Percentiles rank a stretch among this genome's conserved stretches.
These are phyloP conservation scores for Heliocybe sulcata DNA, from an alignment of 1,284 basidiomycete species.

Conservation along the genomic window DNA sequence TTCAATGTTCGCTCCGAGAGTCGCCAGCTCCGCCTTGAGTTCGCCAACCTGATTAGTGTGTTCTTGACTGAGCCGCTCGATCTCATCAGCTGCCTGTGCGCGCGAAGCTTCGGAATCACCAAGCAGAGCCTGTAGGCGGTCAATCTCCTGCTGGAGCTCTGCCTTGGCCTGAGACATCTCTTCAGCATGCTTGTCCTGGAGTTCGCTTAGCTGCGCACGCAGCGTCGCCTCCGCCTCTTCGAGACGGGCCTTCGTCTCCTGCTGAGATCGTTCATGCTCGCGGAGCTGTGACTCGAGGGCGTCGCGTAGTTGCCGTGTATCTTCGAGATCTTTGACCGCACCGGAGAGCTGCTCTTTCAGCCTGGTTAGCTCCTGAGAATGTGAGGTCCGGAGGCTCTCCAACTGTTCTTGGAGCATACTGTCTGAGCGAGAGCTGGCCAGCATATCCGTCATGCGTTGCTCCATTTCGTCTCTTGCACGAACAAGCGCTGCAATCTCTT, in stretches of 20 bases:
- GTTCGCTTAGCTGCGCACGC: slow-evolving; percentile 15
- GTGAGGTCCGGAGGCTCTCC: slow-evolving; percentile 11
- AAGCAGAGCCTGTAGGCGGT: slow-evolving; percentile 6
- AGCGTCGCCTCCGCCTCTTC: not conserved
- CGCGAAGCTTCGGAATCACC: slow-evolving; percentile 2
- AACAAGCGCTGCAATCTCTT: not conserved
- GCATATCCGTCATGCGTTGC: slow-evolving; percentile 5
- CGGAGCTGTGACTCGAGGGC: slow-evolving; percentile 13
- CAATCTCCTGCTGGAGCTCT: slow-evolving; percentile 18
- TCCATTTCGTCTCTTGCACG: slow-evolving; percentile 8
- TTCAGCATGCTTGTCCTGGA: slow-evolving; percentile 19
- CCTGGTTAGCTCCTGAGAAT: slow-evolving; percentile 17
- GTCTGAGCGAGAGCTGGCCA: slow-evolving; percentile 4
- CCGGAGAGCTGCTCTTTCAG: slow-evolving; percentile 20
- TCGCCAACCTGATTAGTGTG: slow-evolving; percentile 9
- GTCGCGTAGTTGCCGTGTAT: slow-evolving; percentile 14
- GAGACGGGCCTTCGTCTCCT: not conserved
- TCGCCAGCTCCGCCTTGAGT: slow-evolving; percentile 16
- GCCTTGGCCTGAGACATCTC: slow-evolving; percentile 22
- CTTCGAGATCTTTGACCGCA: slow-evolving; percentile 8
- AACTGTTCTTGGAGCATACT: not conserved
- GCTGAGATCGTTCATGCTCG: not conserved
- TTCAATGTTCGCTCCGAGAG: slow-evolving; percentile 30
- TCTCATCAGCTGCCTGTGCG: slow-evolving; percentile 11
- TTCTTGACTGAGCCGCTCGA: slow-evolving; percentile 19